phyloP scores from a whole-genome alignment of 805 yeast species.

The Yarrowia bubula region DNA sequence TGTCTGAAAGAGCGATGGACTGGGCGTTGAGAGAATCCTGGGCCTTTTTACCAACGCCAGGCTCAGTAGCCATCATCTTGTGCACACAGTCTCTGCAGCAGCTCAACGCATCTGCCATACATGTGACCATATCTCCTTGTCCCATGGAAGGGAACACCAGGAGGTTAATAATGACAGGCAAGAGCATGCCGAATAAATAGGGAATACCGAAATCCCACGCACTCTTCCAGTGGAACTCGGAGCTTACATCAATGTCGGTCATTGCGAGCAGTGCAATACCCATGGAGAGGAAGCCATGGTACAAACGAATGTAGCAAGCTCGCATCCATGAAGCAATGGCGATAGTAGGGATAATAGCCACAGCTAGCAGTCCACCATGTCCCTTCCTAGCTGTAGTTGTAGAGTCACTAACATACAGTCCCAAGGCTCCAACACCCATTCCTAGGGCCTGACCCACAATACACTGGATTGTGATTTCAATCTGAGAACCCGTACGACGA shows the following conservation, averaged over 20 bases:
- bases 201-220: slow-evolving; percentile 46
- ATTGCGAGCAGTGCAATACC: slow-evolving; percentile 40
- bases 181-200: slow-evolving; percentile 45
- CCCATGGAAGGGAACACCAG: slow-evolving; percentile 46
- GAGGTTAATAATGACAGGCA: slow-evolving; percentile 42
- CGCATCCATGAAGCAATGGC: slow-evolving; percentile 45
- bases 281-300: slow-evolving; percentile 38
- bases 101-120: slow-evolving; percentile 28
- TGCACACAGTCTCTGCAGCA: slow-evolving; percentile 11
- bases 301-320: slow-evolving; percentile 44
- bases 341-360: slow-evolving; percentile 44
- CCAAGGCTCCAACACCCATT: slow-evolving; percentile 47
- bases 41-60: slow-evolving; percentile 31
- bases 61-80: slow-evolving; percentile 29
- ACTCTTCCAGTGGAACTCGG: slow-evolving; percentile 29
- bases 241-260: slow-evolving; percentile 37
- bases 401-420: slow-evolving; percentile 45
- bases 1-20: slow-evolving; percentile 42
- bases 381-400: slow-evolving; percentile 44
- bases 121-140: slow-evolving; percentile 34
- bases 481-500: slow-evolving; percentile 47
- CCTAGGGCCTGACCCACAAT: slow-evolving; percentile 45
- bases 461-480: slow-evolving; percentile 46
- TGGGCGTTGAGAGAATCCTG: slow-evolving; percentile 40
- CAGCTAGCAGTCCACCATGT: slow-evolving; percentile 49